Evolutionary conservation across 345 rosid species (phyloP).

Genomic region (Anastatica hierochuntica): DNA sequence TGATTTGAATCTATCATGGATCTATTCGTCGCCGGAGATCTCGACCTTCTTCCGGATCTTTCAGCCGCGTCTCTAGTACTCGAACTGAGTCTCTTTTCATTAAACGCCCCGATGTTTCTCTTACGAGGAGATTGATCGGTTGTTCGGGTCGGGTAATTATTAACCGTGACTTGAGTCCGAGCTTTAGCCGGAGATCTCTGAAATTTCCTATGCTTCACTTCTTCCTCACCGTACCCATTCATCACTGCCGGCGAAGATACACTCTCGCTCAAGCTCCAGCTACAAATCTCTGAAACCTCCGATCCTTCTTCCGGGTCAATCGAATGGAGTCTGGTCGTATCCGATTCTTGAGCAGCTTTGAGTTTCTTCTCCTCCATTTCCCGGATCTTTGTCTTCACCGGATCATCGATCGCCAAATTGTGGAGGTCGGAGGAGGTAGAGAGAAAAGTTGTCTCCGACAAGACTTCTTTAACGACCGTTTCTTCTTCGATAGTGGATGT

Average conservation of each 20-base stretch:
- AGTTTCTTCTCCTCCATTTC: conserved; percentile 6
- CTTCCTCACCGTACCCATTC: conserved; percentile 29
- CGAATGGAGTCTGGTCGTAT: background rate
- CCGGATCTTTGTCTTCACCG: conserved; percentile 27
- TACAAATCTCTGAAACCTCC: conserved; percentile 60
- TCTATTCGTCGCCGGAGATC: conserved; percentile 60
- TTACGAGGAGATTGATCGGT: conserved; percentile 45
- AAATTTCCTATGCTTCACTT: conserved; percentile 30
- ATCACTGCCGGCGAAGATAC: conserved; percentile 42
- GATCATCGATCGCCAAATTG: too few species aligned
- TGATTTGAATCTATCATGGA: conserved; percentile 30
- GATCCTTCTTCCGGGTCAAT: conserved; percentile 31
- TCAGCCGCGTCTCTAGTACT: conserved; percentile 47
- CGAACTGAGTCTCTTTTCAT: conserved; percentile 27
- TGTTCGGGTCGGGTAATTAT: conserved; percentile 34
- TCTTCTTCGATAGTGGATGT: conserved; percentile 56
- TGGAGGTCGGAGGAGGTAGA: conserved; percentile 19
- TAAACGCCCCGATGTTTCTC: conserved; percentile 22
- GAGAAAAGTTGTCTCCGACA: conserved; percentile 46
- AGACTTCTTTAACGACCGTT: conserved; percentile 74
- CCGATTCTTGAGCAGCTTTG: background rate
- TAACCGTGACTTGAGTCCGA: conserved; percentile 34
- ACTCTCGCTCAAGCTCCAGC: conserved; percentile 57
- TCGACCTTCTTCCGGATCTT: conserved; percentile 54
- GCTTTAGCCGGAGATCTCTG: conserved; percentile 51